Base-by-base conservation (phyloP, 768 basidiomycete genomes). In the Galerina sulciceps region DNA sequence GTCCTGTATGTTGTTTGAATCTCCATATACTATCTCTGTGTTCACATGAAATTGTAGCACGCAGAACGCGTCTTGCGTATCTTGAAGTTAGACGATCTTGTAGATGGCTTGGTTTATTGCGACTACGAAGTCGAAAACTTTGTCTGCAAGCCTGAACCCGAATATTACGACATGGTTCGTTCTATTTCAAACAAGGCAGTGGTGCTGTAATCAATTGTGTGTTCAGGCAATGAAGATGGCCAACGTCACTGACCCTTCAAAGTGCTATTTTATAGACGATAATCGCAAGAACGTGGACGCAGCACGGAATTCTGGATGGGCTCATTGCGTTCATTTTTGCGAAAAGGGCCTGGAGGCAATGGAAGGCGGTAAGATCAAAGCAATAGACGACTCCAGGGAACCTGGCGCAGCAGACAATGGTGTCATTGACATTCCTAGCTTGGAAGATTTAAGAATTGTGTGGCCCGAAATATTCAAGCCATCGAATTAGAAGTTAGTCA, bases 261-360 rank as follows among this genome's bases (percentile, higher is more conserved):
- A 85, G 67, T 91, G 88, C 63, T 85, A 86, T 61, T 94, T 94
- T 67, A 72, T 94, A 26, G 93, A 94, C 64, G 93, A 94, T 69
- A 93, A 81, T 64, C 75, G 83, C 66, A 68, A 72, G 18, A 94
- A 94, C 63, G 82, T 94, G 18, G 75, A 83, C 55, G 85, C 86
- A 14, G 93, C 93, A 8, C 79, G 78, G 54, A 72, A 73, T 15
- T 71, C 87, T 10, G 87, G 87, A 2, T 94, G 93, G 93, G 84
- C 79, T 0, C 81, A 82, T 57, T 89, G 88, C 45, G 90, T 85
- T 3, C 88, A 93, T 67, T 94, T 92, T 64, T 85, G 85, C 63
- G 92, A 94, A 71, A 69, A 69, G n/a, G 88, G 86, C 0, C 63
- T 88, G 10, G 82, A 86, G 48, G 76, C 78, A 17, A 78, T 87